phyloP scores from a whole-genome alignment of 2,329 filamentous ascomycete species.

The Fusarium staphyleae region DNA sequence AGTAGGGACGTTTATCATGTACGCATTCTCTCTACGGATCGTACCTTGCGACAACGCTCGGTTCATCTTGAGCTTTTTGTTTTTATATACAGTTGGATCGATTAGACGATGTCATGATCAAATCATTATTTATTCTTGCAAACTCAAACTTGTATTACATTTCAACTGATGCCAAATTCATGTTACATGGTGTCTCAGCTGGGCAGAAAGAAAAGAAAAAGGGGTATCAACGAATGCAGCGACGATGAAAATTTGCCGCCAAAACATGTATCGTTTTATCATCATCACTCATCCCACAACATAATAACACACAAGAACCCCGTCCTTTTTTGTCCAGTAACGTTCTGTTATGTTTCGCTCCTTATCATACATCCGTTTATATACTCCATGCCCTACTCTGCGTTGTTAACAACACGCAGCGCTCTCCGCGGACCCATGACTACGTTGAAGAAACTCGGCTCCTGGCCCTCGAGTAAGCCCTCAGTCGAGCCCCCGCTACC shows the following conservation, averaged over 20 bases:
- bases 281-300: conserved; percentile 11
- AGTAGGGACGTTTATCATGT: neutral
- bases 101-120: conserved; percentile 24
- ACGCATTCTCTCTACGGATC: conserved; percentile 1
- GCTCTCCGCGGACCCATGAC: conserved; percentile 72
- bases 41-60: neutral
- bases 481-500: conserved; percentile 55
- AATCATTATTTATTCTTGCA: neutral
- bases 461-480: conserved; percentile 62
- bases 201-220: conserved; percentile 8
- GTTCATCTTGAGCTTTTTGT: conserved; percentile 4
- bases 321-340: conserved; percentile 3
- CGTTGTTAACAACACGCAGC: conserved; percentile 70
- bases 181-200: neutral
- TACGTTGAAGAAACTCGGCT: conserved; percentile 76
- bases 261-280: conserved; percentile 25
- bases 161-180: neutral
- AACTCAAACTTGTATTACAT: neutral
- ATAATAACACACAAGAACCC: conserved; percentile 1
- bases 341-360: too few relatives aligned
- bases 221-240: conserved; percentile 39
- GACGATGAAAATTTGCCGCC: conserved; percentile 1
- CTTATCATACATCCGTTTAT: too few relatives aligned
- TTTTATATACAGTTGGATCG: conserved; percentile 3
- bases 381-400: conserved; percentile 38